These are phyloP conservation scores for Oryza australiensis DNA, from an alignment of 176 grass and related monocot genomes.

Conservation along the genomic window DNA sequence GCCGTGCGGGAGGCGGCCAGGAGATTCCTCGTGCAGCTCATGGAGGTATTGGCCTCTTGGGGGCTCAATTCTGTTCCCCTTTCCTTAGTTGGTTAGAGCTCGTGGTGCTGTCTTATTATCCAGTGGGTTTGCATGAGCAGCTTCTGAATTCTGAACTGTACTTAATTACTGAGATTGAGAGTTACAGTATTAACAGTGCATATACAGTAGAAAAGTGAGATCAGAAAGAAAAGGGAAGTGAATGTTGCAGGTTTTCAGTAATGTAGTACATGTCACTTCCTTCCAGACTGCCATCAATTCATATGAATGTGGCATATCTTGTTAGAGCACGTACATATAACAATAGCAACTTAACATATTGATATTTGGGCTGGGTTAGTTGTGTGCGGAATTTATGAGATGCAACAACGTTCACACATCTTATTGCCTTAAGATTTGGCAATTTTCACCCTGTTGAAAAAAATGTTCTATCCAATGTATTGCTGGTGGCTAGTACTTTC, in stretches of 20 bases:
- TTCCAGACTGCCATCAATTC: background rate
- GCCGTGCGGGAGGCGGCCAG: conserved; percentile 66
- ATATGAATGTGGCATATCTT: background rate
- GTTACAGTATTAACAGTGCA: background rate
- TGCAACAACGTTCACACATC: background rate
- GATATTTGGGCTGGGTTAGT: background rate
- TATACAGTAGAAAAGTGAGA: background rate
- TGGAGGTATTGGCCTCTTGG: conserved; percentile 49
- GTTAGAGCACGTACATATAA: background rate
- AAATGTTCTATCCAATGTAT: background rate
- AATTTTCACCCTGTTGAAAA: background rate
- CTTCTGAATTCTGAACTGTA: background rate
- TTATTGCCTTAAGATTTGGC: background rate
- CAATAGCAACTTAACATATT: background rate
- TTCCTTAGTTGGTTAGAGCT: background rate
- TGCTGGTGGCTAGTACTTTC: background rate
- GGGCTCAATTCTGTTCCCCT: background rate
- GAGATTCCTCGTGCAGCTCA: conserved; percentile 64
- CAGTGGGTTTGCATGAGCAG: background rate
- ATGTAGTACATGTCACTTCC: background rate
- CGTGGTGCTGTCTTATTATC: background rate
- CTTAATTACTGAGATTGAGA: background rate
- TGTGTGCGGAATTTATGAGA: background rate
- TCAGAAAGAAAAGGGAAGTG: background rate
- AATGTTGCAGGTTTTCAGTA: background rate